Base-by-base conservation (phyloP, 148 eudicot genomes). In the Arbutus unedo region DNA sequence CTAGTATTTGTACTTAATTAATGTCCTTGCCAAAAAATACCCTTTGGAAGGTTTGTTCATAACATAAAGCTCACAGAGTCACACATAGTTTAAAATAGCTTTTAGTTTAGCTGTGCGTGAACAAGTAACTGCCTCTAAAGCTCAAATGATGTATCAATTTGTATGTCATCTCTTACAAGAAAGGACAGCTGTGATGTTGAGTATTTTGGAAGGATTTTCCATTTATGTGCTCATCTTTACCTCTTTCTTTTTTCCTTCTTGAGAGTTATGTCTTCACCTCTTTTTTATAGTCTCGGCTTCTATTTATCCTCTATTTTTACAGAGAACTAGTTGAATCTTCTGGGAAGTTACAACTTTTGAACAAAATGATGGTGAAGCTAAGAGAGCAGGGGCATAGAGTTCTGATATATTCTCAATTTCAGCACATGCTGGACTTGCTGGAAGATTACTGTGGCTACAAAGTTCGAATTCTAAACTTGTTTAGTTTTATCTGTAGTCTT, bases 321-420 rank as follows among this genome's bases (percentile, higher is more conserved):
- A 97, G 99, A 86, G 96, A 88, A 75, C 91, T 97, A 59, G 76
- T 97, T 85, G 99, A 97, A 85, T 82, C 97, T 62, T 93, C 97
- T 66, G 98, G 99, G 44, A 97, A 97, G 81, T 83, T 97, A 85
- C 95, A 92, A 59, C 88, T 97, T 77, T 68, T 97, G 86, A 96
- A 97, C 88, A 97, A 94, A 88, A 92, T 97, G 98, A 92, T 97
- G 98, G 89, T 92, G 81, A 97, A 89, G 85, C 97, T 97, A 67
- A 94, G 91, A 90, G 98, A 97, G 83, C 96, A 94, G 88, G 99
- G 99, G 25, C 98, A 97, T 76, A 90, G 99, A 88, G 99, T 97
- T 87, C 91, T 97, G 72, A 89, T 97, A 78, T 97, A 97, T 89
- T 83, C 99, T 38, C 99, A 97, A 79, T 97, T 97, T 90, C 97